Evolutionary conservation across 23 red algal species (phyloP).

Genomic region (Gracilaria domingensis): DNA sequence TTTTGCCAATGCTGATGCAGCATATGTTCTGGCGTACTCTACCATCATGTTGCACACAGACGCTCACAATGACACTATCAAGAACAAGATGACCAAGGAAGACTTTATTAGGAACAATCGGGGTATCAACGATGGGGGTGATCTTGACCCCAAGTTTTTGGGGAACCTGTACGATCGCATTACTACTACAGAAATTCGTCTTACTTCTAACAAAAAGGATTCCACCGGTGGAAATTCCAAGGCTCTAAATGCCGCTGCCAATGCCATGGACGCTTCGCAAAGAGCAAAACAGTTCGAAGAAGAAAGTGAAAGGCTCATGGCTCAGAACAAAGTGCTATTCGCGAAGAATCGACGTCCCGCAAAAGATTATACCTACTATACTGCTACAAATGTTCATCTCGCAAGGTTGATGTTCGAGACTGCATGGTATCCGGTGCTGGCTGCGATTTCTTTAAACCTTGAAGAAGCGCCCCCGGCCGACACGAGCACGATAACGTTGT

Average conservation of each 20-base stretch:
- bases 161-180: slow-evolving; percentile 89
- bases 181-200: slow-evolving; percentile 78
- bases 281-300: slow-evolving; percentile 77
- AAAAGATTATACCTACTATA: slow-evolving; percentile 85
- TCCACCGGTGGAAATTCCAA: slow-evolving; percentile 56
- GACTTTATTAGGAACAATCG: slow-evolving; percentile 98
- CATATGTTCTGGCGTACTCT: slow-evolving; percentile 94
- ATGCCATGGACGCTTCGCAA: slow-evolving; percentile 50
- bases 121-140: slow-evolving; percentile 98
- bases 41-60: slow-evolving; percentile 99
- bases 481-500: slow-evolving; percentile 54
- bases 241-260: slow-evolving; percentile 32
- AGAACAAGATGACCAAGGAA: slow-evolving; percentile 97
- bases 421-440: slow-evolving; percentile 88
- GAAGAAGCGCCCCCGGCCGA: slow-evolving; percentile 77
- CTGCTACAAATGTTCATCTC: slow-evolving; percentile 86
- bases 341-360: slow-evolving; percentile 64
- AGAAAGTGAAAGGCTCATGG: slow-evolving; percentile 89
- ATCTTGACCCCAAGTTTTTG: slow-evolving; percentile 84
- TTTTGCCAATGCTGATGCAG: slow-evolving; percentile 97
- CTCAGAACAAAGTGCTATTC: slow-evolving; percentile 83
- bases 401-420: slow-evolving; percentile 95
- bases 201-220: slow-evolving; percentile 69
- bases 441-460: slow-evolving; percentile 82
- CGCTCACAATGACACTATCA: slow-evolving; percentile 92